These are phyloP conservation scores for Clitocybe nebularis DNA, from an alignment of 1,284 basidiomycete species.

Conservation along the genomic window DNA sequence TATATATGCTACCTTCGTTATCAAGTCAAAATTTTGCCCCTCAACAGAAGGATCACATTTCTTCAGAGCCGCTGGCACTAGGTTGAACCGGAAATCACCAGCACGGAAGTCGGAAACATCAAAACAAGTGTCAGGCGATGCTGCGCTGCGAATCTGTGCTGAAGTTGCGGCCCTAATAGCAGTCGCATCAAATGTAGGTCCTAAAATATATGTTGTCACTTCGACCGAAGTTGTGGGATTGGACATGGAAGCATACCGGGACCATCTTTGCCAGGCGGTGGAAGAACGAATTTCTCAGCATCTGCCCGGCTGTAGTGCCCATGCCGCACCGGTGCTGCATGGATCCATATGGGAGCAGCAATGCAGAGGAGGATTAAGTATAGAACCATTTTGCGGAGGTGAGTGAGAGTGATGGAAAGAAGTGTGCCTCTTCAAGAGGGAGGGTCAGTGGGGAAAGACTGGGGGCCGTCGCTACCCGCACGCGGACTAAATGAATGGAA, in stretches of 20 bases:
- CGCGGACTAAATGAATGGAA: no score
- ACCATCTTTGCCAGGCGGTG: neutral
- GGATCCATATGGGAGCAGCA: no score
- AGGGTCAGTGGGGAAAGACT: no score
- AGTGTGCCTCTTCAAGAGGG: no score
- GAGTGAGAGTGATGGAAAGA: no score
- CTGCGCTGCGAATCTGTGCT: constrained; percentile 19
- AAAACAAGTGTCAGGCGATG: constrained; percentile 22
- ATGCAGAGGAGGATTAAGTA: no score
- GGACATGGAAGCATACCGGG: neutral
- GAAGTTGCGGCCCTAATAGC: constrained; percentile 20
- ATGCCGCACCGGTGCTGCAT: no score
- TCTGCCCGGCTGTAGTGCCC: neutral
- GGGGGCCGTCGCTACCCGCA: no score
- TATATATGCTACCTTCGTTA: constrained; percentile 16
- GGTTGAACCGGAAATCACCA: constrained; percentile 25
- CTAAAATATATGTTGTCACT: constrained; percentile 4
- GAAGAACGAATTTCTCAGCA: neutral
- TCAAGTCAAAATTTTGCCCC: constrained; percentile 24
- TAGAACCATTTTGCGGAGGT: no score
- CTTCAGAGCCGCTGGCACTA: constrained; percentile 21
- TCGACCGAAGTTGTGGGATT: neutral
- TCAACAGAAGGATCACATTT: constrained; percentile 18
- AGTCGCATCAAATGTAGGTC: constrained; percentile 22
- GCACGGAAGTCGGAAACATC: constrained; percentile 22